Conservation (phyloP, 306 rosid species). For the Coriaria nepalensis region DNA sequence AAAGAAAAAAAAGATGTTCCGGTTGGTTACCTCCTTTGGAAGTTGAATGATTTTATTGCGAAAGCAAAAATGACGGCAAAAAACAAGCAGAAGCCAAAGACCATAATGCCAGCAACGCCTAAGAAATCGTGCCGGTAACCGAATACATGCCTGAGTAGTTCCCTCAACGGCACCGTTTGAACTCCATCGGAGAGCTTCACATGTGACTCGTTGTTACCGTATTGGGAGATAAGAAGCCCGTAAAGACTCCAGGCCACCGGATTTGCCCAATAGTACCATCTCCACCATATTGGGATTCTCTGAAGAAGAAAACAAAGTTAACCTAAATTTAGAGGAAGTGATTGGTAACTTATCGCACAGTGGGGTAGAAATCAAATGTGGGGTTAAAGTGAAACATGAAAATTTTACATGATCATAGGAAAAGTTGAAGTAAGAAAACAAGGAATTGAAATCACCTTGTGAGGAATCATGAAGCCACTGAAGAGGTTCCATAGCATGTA, state of each 20-base stretch:
- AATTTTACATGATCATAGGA: not conserved
- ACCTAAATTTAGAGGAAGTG: too few species aligned
- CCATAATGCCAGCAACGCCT: constrained; percentile 55
- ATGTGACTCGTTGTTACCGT: constrained; percentile 40
- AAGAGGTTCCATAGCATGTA: constrained; percentile 99
- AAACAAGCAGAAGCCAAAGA: constrained; percentile 72
- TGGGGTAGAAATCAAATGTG: too few species aligned
- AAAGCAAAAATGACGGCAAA: constrained; percentile 75
- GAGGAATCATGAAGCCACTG: constrained; percentile 99
- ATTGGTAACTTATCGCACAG: too few species aligned
- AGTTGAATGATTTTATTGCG: constrained; percentile 94
- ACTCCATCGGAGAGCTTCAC: constrained; percentile 66
- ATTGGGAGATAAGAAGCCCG: constrained; percentile 81
- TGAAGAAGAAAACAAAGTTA: constrained; percentile 18
- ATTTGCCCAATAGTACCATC: constrained; percentile 99
- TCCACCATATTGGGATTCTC: constrained; percentile 99
- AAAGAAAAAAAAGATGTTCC: not conserved
- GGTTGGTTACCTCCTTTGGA: constrained; percentile 72
- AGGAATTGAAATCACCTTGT: constrained; percentile 38
- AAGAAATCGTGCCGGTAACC: constrained; percentile 81
- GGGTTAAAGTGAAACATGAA: too few species aligned
- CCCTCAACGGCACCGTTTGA: constrained; percentile 20
- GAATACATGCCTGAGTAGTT: constrained; percentile 43
- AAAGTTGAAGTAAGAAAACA: constrained; percentile 4
- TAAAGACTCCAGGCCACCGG: constrained; percentile 92